Conservation (phyloP, 1,284 basidiomycete genomes). For the Leccinum idahoense region DNA sequence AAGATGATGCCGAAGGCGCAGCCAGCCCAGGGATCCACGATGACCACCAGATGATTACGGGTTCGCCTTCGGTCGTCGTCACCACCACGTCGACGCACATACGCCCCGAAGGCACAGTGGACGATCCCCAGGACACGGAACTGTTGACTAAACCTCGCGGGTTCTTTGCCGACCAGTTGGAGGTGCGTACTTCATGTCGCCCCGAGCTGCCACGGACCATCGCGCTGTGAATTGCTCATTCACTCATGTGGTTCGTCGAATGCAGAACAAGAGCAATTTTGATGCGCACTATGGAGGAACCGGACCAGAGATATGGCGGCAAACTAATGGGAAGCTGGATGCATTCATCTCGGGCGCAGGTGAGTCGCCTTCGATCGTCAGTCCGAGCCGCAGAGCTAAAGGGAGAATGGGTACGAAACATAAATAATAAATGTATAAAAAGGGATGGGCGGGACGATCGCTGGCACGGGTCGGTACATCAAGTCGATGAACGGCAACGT, state of each 20-base stretch:
- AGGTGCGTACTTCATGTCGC: conserved; percentile 41
- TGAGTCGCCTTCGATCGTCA: conserved; percentile 18
- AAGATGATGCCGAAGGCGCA: conserved; percentile 26
- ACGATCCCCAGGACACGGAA: conserved; percentile 36
- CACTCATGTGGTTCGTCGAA: background rate
- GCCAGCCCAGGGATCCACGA: background rate
- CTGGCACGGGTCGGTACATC: conserved; percentile 79
- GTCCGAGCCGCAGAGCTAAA: background rate
- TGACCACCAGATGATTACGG: conserved; percentile 31
- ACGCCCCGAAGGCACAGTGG: conserved; percentile 31
- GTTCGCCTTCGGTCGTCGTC: conserved; percentile 49
- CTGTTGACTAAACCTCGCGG: conserved; percentile 53
- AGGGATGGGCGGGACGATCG: conserved; percentile 93
- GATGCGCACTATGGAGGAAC: conserved; percentile 88
- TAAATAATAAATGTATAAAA: background rate
- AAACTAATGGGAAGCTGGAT: conserved; percentile 78
- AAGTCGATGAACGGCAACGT: conserved; percentile 65
- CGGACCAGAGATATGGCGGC: conserved; percentile 93
- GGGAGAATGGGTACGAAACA: background rate
- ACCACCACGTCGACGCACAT: conserved; percentile 48
- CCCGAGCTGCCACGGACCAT: background rate
- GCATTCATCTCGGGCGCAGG: conserved; percentile 96
- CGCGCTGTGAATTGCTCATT: background rate
- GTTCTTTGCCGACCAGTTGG: conserved; percentile 94
- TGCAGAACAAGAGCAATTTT: conserved; percentile 83